phyloP scores from a whole-genome alignment of 2,329 filamentous ascomycete species.

The Aspergillus chevalieri region DNA sequence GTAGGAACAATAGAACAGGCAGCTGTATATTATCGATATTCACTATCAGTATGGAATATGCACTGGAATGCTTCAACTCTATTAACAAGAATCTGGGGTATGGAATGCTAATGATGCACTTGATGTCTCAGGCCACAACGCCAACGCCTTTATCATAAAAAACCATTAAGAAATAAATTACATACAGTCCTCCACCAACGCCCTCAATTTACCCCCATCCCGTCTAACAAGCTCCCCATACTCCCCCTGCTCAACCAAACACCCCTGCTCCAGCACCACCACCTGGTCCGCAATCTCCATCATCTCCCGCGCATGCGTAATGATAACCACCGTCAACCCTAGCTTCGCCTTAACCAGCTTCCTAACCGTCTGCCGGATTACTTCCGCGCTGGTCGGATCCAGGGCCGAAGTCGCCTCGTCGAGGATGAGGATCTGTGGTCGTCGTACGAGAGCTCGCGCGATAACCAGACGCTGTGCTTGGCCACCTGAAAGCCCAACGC shows the following conservation, averaged over 20 bases:
- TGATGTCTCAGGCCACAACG: no score
- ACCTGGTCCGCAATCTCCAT: slow-evolving; percentile 73
- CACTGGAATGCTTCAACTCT: no score
- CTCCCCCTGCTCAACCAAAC: slow-evolving; percentile 61
- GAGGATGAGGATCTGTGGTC: slow-evolving; percentile 67
- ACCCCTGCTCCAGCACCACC: slow-evolving; percentile 64
- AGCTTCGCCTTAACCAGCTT: slow-evolving; percentile 41
- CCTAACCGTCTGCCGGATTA: slow-evolving; percentile 58
- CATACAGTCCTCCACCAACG: slow-evolving; percentile 19
- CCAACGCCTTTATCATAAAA: no score
- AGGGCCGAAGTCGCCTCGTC: slow-evolving; percentile 84
- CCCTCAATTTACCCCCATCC: slow-evolving; percentile 43
- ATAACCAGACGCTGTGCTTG: slow-evolving; percentile 79
- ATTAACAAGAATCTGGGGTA: background rate
- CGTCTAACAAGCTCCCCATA: slow-evolving; percentile 55
- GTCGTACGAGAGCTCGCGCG: slow-evolving; percentile 67
- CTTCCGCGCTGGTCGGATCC: slow-evolving; percentile 61
- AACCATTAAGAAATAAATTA: background rate
- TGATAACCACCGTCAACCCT: slow-evolving; percentile 65
- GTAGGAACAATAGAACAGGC: background rate
- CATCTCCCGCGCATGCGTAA: slow-evolving; percentile 80
- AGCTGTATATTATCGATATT: background rate
- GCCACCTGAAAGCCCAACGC: slow-evolving; percentile 67
- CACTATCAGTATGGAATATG: no score
- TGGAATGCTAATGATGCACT: background rate